These are phyloP conservation scores for Quercus ilex DNA, from an alignment of 306 rosid genomes.

Conservation along the genomic window DNA sequence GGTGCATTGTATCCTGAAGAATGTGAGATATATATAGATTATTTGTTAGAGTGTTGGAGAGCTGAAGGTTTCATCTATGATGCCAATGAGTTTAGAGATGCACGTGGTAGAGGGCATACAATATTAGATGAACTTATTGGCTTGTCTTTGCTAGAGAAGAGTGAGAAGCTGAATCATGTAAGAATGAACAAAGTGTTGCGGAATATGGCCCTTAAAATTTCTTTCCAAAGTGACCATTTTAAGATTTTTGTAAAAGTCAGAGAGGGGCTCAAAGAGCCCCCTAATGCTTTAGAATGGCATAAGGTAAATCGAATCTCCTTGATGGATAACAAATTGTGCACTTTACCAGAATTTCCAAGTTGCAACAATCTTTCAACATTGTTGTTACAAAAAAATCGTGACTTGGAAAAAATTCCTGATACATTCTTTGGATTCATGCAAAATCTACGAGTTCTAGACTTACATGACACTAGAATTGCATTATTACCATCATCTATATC, in stretches of 20 bases:
- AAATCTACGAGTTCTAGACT: background rate
- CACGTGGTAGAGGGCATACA: background rate
- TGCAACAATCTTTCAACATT: background rate
- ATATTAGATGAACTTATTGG: slow-evolving; percentile 1
- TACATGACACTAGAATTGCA: background rate
- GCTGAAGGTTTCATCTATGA: slow-evolving; percentile 3
- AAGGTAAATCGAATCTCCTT: background rate
- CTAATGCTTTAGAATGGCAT: background rate
- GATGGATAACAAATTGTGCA: background rate
- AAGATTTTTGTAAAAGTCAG: background rate
- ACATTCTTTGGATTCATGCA: background rate
- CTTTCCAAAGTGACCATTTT: background rate
- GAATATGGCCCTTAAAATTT: slow-evolving; percentile 21
- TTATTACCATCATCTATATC: slow-evolving; percentile 18
- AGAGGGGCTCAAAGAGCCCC: background rate
- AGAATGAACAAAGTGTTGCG: background rate
- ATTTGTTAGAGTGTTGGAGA: slow-evolving; percentile 32
- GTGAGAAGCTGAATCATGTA: background rate
- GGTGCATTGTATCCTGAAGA: slow-evolving; percentile 18
- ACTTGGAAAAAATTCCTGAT: background rate
- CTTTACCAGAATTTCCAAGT: background rate
- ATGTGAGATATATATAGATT: slow-evolving; percentile 11
- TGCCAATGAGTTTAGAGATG: background rate
- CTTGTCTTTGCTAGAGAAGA: slow-evolving; percentile 14
- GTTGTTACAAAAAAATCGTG: background rate